A percentile compares a stretch with the other conserved stretches of the same genome.
phyloP scores from a whole-genome alignment of 2,329 filamentous ascomycete genomes.

The Fusarium mangiferae region DNA sequence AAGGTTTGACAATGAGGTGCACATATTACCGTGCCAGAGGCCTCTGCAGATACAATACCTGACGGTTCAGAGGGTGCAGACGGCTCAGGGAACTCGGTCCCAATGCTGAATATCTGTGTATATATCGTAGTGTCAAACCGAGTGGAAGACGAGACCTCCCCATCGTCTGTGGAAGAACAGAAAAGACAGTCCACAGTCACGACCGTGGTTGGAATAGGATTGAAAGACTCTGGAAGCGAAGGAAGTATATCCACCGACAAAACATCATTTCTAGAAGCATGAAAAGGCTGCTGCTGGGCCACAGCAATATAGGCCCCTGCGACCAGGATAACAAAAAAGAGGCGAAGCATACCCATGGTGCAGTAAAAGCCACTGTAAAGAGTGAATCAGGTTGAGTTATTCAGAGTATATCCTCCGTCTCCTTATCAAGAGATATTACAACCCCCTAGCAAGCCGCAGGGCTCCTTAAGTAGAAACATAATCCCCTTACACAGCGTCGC shows the following conservation, averaged over 20 bases:
- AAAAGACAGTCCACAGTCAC: conserved; percentile 35
- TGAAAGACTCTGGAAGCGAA: conserved; percentile 4
- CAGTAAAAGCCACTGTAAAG: conserved; percentile 19
- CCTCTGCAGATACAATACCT: not conserved
- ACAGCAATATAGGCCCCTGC: not conserved
- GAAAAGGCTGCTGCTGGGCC: conserved; percentile 1
- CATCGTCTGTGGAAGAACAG: conserved; percentile 13
- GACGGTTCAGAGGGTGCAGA: not conserved
- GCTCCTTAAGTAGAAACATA: conserved; percentile 29
- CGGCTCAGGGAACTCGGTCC: not conserved
- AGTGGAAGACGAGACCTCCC: not conserved
- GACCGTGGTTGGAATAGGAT: conserved; percentile 8
- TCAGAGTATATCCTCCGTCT: conserved; percentile 12
- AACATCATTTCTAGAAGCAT: conserved; percentile 8
- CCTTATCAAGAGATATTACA: conserved; percentile 1
- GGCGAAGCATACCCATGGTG: conserved; percentile 34
- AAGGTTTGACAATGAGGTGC: conserved; percentile 37
- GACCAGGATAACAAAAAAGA: conserved; percentile 25
- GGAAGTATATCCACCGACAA: conserved; percentile 19
- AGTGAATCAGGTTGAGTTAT: conserved; percentile 28
- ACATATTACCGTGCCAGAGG: conserved; percentile 34
- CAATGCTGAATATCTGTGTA: not conserved
- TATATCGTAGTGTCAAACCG: not conserved
- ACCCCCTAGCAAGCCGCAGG: not conserved
- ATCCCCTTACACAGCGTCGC: conserved; percentile 14